These are phyloP conservation scores for Dujonia santamariae DNA, from an alignment of 1,139 yeast genomes.

Conservation along the genomic window DNA sequence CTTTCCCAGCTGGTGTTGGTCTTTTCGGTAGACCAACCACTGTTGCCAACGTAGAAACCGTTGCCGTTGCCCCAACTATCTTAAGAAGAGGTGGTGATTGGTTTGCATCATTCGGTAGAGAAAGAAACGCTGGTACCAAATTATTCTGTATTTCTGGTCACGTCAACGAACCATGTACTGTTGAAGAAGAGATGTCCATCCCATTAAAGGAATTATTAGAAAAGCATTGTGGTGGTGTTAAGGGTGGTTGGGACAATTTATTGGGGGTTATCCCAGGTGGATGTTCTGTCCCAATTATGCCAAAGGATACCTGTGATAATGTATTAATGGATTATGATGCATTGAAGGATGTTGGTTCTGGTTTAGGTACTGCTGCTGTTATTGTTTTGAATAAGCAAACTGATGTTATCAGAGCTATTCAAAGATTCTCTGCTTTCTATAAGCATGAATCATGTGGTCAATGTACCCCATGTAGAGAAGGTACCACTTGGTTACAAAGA, in stretches of 20 bases:
- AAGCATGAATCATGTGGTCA: conserved; percentile 93
- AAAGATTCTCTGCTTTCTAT: conserved; percentile 76
- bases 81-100: conserved; percentile 85
- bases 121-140: conserved; percentile 79
- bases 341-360: conserved; percentile 77
- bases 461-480: conserved; percentile 94
- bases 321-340: conserved; percentile 86
- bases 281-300: conserved; percentile 77
- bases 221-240: conserved; percentile 85
- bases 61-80: conserved; percentile 84
- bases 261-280: conserved; percentile 89
- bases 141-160: conserved; percentile 85
- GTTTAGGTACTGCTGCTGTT: conserved; percentile 89
- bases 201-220: conserved; percentile 78
- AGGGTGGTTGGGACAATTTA: conserved; percentile 89
- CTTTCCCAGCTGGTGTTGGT: conserved; percentile 93
- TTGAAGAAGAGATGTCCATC: conserved; percentile 90
- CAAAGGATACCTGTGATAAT: conserved; percentile 61
- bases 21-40: conserved; percentile 87
- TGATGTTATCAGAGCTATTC: conserved; percentile 80
- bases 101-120: conserved; percentile 81
- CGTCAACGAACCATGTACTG: conserved; percentile 88
- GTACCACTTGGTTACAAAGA: conserved; percentile 79
- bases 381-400: conserved; percentile 86
- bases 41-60: conserved; percentile 86